These are phyloP conservation scores for Saccharomyces kudriavzevii DNA, from an alignment of 805 yeast species.

Conservation along the genomic window DNA sequence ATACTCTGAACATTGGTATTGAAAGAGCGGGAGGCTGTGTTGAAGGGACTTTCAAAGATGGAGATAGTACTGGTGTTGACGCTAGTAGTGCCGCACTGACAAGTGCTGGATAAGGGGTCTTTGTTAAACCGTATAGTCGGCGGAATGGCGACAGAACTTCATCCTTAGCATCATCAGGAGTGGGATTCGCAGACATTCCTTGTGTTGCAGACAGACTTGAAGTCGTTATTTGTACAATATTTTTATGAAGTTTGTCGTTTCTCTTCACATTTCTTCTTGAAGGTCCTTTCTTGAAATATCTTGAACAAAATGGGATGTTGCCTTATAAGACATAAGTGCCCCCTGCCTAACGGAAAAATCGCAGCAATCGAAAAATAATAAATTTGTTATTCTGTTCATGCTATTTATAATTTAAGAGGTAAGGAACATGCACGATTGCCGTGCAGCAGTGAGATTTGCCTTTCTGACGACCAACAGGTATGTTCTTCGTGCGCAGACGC, in stretches of 20 bases:
- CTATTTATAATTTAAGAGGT: too few species aligned
- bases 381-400: background rate
- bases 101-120: conserved; percentile 44
- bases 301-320: background rate
- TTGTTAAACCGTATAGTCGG: conserved; percentile 26
- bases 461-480: background rate
- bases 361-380: background rate
- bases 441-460: background rate
- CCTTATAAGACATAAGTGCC: background rate
- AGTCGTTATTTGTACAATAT: background rate
- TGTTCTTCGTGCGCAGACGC: background rate
- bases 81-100: conserved; percentile 32
- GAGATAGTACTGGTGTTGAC: conserved; percentile 33
- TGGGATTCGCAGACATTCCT: background rate
- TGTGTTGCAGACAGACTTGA: background rate
- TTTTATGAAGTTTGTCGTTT: background rate
- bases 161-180: background rate
- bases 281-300: background rate
- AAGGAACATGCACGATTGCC: too few species aligned
- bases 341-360: background rate
- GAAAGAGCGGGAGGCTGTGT: background rate
- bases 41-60: conserved; percentile 10
- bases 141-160: conserved; percentile 5
- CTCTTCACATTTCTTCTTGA: background rate
- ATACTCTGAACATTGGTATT: background rate